Percentiles rank a stretch among this genome's conserved stretches.
Evolutionary conservation across 164 flowering plant genomes (phyloP).

Genomic region (Santalum album): DNA sequence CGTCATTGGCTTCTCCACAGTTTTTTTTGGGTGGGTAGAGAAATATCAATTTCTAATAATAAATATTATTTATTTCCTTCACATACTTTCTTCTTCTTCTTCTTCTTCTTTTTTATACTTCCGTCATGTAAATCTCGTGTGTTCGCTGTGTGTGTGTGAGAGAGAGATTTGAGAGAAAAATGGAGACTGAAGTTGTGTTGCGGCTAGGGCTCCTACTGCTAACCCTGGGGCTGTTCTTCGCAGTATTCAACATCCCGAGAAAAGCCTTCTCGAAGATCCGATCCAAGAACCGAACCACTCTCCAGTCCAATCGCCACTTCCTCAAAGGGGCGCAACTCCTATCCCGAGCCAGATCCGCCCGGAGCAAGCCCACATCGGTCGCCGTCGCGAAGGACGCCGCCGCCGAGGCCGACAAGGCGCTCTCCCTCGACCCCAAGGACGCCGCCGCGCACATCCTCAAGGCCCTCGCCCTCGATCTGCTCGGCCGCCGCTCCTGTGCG

Average conservation of each 20-base stretch:
- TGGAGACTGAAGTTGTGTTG: constrained; percentile 8
- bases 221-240: constrained; percentile 15
- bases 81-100: too few relatives aligned
- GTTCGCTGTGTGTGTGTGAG: neutral
- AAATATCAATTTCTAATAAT: too few relatives aligned
- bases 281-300: constrained; percentile 16
- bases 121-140: too few relatives aligned
- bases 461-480: constrained; percentile 29
- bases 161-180: constrained; percentile 1
- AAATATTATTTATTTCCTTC: too few relatives aligned
- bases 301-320: constrained; percentile 34
- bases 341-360: constrained; percentile 27
- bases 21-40: too few relatives aligned
- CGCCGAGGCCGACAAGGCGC: constrained; percentile 33
- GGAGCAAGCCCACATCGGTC: constrained; percentile 7
- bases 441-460: constrained; percentile 36
- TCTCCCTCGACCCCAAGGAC: constrained; percentile 33
- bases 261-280: constrained; percentile 24
- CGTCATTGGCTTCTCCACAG: too few relatives aligned
- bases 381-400: constrained; percentile 22
- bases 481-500: constrained; percentile 28
- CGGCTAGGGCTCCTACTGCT: constrained; percentile 18
- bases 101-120: too few relatives aligned
- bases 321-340: constrained; percentile 30
- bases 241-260: constrained; percentile 12